Evolutionary conservation across 768 basidiomycete genomes (phyloP), one percentile per base, ranked within the genome.

Genomic region (Brasilioporus rufonigricans): DNA sequence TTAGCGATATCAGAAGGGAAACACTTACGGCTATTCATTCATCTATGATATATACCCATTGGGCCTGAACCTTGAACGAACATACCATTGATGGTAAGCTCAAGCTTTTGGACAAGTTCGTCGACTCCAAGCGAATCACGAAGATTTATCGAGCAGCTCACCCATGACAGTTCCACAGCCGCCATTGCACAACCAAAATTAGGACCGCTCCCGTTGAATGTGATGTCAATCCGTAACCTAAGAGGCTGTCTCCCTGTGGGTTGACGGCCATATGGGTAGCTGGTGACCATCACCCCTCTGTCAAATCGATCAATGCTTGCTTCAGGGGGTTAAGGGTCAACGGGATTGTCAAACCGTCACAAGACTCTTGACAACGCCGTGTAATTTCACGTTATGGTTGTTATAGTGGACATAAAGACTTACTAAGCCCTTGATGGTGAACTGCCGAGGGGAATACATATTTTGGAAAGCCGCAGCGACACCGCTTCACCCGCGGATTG

Each of bases 401-500:
- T 29, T 19, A 35, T 24, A 39, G 35, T 32, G 31, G 40, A 48
- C 21, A 32, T 31, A n/a, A 29, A 23, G 21, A 40, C 53, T 24
- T 39, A 33, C 38, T 29, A 24, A 43, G 14, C 31, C 29, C 44
- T 16, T 16, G 26, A 46, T 26, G 35, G 32, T 19, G 23, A 14
- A 48, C 26, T 31, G 44, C 21, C 24, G 26, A 53, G 41, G 39
- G 16, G 4, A 27, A 43, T n/a, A n/a, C n/a, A n/a, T 31, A 4
- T 41, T 18, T 24, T 27, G 33, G 16, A 38, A 36, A 23, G 44
- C 44, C 58, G 53, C 53, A 38, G 39, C 46, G 49, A 53, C 44
- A 40, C 58, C 59, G n/a, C 40, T 21, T 43, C 38, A 26, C 47
- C 65, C 52, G 55, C 51, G 36, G 52, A 32, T 55, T 50, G 38